Evolutionary conservation across 768 basidiomycete genomes (phyloP), one percentile per base, ranked within the genome.

Genomic region (Lentinula sp.): DNA sequence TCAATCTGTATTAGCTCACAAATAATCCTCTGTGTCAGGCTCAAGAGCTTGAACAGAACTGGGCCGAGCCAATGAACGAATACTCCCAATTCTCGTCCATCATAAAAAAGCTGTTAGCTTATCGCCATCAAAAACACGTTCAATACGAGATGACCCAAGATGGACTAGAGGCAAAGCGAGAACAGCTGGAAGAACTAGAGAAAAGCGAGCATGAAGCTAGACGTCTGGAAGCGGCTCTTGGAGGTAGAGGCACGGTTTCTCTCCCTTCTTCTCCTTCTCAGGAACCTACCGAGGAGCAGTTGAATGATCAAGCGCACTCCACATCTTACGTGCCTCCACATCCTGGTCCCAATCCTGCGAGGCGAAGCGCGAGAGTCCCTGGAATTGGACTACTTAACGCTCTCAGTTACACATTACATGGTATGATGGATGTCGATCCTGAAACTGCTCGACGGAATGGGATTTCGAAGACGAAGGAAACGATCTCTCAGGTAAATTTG

Each of bases 401-500:
- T 15, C 77, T 99, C 46, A 94, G 89, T 69, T 95, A 97, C 74
- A 95, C 95, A 23, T 72, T 99, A 59, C 94, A 95, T 66, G 95
- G 96, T 4, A 95, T 98, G 87, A 98, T 99, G 88, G 97, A 99
- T 66, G 91, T 91, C 16, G 97, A 99, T 74, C 97, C 97, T 2
- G 97, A 98, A 76, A 92, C 91, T 16, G 95, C 96, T 5, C 79
- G 97, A 62, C 80, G 97, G 64, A 98, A 90, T 68, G 85, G 88
- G 57, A 98, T 99, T 64, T 89, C 89, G 63, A 98, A 97, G 77
- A 95, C 94, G 4, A 84, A 92, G 66, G 96, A 98, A 75, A 85
- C 84, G 18, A 97, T 98, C 63, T 93, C 93, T n/a, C 92, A 95
- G 79, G 95, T 95, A 69, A 65, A 76, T 70, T 18, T 62, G 7